phyloP scores from a whole-genome alignment of 768 basidiomycete genomes.

The Hygrocybe punicea region DNA sequence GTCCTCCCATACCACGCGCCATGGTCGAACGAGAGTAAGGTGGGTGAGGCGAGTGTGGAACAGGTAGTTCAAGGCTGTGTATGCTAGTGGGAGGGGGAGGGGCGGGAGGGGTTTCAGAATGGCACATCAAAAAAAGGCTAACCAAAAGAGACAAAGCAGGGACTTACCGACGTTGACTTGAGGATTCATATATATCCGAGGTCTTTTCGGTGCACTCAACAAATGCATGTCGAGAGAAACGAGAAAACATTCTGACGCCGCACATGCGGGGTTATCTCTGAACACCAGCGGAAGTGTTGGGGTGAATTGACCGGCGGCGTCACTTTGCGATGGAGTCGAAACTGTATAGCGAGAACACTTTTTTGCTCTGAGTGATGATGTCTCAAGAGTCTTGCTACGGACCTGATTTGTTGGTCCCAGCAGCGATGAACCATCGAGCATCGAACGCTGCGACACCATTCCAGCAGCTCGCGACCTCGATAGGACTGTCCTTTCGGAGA shows the following conservation, averaged over 20 bases:
- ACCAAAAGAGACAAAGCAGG: no score
- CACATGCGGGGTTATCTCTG: slow-evolving; percentile 15
- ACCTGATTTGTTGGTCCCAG: neutral
- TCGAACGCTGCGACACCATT: slow-evolving; percentile 78
- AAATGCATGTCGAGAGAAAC: slow-evolving; percentile 20
- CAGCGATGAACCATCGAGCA: slow-evolving; percentile 14
- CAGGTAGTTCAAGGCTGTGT: slow-evolving; percentile 19
- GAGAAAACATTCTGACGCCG: slow-evolving; percentile 20
- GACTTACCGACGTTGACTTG: no score
- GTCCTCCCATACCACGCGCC: slow-evolving; percentile 21
- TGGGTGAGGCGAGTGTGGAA: slow-evolving; percentile 20
- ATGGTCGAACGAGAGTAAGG: slow-evolving; percentile 16
- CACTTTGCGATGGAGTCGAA: slow-evolving; percentile 3
- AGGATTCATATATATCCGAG: slow-evolving; percentile 14
- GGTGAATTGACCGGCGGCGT: slow-evolving; percentile 7
- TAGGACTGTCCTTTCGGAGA: slow-evolving; percentile 45
- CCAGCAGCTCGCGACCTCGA: slow-evolving; percentile 83
- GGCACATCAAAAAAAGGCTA: neutral
- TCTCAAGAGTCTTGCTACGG: neutral
- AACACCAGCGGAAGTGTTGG: slow-evolving; percentile 12
- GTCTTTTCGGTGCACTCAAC: slow-evolving; percentile 16
- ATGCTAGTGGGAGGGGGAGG: no score
- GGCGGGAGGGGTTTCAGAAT: no score
- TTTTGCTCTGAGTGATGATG: neutral
- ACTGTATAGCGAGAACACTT: no score